These are phyloP conservation scores for Eimeria acervulina DNA, from an alignment of 169 alveolate genomes.

Conservation along the genomic window DNA sequence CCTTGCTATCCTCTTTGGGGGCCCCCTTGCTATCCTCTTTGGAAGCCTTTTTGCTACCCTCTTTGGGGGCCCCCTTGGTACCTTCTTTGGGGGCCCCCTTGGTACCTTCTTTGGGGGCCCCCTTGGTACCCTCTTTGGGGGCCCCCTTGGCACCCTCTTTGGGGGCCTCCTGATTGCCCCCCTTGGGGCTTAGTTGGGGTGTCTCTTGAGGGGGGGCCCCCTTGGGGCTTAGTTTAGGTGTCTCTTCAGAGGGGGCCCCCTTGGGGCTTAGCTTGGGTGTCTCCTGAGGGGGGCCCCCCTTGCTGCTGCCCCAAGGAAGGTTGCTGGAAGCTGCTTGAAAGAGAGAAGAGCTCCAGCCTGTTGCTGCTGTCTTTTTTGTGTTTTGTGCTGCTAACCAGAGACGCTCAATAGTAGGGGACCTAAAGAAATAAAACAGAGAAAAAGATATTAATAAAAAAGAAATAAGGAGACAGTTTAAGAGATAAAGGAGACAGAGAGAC, in stretches of 20 bases:
- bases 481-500: neutral
- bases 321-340: neutral
- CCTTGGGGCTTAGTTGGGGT: too few relatives aligned
- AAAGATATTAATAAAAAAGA: neutral
- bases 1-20: neutral
- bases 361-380: neutral
- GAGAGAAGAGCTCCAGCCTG: neutral
- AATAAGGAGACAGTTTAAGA: neutral
- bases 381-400: neutral
- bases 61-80: too few relatives aligned
- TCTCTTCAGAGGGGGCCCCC: neutral
- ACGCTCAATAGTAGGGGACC: slow-evolving; percentile 21
- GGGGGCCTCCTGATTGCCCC: too few relatives aligned
- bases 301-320: neutral
- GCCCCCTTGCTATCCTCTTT: neutral
- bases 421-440: neutral
- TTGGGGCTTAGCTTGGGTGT: neutral
- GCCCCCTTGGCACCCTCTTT: too few relatives aligned
- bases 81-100: too few relatives aligned
- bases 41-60: neutral
- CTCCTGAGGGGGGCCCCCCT: neutral
- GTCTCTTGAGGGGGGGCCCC: neutral
- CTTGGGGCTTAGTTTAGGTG: too few relatives aligned
- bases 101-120: too few relatives aligned
- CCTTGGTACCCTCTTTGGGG: too few relatives aligned